Conservation (phyloP, 139 green algal species). For the Mychonastes homosphaera region DNA sequence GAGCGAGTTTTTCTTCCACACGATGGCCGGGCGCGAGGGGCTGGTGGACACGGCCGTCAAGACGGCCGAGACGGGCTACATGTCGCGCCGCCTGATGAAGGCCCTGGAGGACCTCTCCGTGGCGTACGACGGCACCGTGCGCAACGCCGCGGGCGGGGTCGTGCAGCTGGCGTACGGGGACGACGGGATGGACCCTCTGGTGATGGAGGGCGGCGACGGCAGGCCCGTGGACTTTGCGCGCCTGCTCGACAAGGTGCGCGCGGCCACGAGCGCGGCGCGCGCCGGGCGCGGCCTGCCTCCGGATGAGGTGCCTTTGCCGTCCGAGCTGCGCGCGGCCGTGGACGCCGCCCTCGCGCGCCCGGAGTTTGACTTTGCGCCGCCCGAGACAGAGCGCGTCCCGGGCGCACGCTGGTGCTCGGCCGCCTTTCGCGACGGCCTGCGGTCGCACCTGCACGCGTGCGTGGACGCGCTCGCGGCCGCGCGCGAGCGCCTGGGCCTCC, state of each 20-base stretch:
- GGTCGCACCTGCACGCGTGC: constrained; percentile 35
- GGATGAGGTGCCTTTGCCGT: constrained; percentile 41
- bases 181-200: constrained; percentile 84
- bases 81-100: constrained; percentile 96
- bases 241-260: constrained; percentile 39
- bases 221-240: constrained; percentile 55
- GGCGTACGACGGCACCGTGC: constrained; percentile 88
- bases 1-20: constrained; percentile 99
- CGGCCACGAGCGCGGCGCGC: neutral
- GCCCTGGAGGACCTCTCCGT: constrained; percentile 90
- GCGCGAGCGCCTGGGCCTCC: constrained; percentile 41
- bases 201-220: constrained; percentile 77
- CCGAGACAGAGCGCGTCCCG: neutral
- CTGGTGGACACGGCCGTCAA: constrained; percentile 99
- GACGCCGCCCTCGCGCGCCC: constrained; percentile 11
- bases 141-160: constrained; percentile 75
- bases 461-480: constrained; percentile 21
- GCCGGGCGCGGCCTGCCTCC: neutral
- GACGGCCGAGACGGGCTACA: constrained; percentile 97
- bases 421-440: constrained; percentile 31
- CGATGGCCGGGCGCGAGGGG: constrained; percentile 89
- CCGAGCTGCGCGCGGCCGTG: constrained; percentile 28
- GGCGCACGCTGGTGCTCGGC: constrained; percentile 28
- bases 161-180: constrained; percentile 93
- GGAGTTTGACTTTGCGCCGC: constrained; percentile 16